Percentiles rank a stretch among this genome's conserved stretches.
These are phyloP conservation scores for Ganoderma lingzhi DNA, from an alignment of 1,284 basidiomycete species.

Conservation along the genomic window DNA sequence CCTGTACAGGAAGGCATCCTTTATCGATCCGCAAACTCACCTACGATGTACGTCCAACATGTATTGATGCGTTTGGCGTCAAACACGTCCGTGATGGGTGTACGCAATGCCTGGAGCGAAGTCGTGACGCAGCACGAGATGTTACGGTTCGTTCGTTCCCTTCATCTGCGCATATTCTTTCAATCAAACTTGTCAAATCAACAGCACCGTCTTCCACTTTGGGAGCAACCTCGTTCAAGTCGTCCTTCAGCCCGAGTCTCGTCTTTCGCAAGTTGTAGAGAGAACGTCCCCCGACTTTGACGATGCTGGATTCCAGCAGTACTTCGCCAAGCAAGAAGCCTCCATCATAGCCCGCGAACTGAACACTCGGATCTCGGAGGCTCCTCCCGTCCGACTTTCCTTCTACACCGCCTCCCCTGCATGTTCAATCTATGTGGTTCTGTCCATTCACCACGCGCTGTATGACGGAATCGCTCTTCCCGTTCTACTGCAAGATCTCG, in stretches of 20 bases:
- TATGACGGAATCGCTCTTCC: conserved; percentile 58
- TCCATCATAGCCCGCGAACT: conserved; percentile 44
- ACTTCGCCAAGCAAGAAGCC: conserved; percentile 46
- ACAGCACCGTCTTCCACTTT: conserved; percentile 56
- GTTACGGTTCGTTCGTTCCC: conserved; percentile 45
- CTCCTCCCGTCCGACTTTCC: conserved; percentile 47
- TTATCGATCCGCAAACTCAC: conserved; percentile 49
- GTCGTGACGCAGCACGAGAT: conserved; percentile 47
- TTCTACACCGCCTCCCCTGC: conserved; percentile 36
- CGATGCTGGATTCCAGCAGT: conserved; percentile 37
- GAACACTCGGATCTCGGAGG: conserved; percentile 44
- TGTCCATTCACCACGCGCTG: conserved; percentile 58
- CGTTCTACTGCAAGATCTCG: conserved; percentile 48
- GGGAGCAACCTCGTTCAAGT: conserved; percentile 51
- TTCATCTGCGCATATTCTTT: neutral
- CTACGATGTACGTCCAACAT: conserved; percentile 57
- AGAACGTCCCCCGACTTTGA: conserved; percentile 26
- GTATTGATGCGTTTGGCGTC: conserved; percentile 45
- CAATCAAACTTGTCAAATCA: neutral
- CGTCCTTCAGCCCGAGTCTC: conserved; percentile 39
- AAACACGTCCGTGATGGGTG: conserved; percentile 33
- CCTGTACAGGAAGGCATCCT: conserved; percentile 59
- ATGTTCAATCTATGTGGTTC: conserved; percentile 38
- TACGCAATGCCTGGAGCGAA: conserved; percentile 48
- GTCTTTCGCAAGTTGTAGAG: conserved; percentile 12